These are phyloP conservation scores for Cicer yamashitae DNA, from an alignment of 306 rosid genomes.

Conservation along the genomic window DNA sequence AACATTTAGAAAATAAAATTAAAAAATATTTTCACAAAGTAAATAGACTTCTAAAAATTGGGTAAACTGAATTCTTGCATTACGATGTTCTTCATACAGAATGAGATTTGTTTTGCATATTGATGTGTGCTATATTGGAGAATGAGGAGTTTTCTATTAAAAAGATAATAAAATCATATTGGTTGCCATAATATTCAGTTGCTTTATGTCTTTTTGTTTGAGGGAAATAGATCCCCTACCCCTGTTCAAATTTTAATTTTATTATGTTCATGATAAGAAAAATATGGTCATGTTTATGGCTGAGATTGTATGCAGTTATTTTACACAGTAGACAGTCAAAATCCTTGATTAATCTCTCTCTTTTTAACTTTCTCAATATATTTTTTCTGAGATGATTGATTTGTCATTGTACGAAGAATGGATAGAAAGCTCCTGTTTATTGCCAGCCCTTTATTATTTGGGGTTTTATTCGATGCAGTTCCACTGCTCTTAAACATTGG, in stretches of 20 bases:
- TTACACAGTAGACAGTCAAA: not conserved
- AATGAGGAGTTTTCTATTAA: not conserved
- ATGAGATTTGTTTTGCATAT: not conserved
- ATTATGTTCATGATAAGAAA: not conserved
- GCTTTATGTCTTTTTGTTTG: conserved; percentile 22
- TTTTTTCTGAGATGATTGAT: not conserved
- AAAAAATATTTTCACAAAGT: too few relatives aligned
- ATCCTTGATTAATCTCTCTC: not conserved
- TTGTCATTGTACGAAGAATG: conserved; percentile 16
- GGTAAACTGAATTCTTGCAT: not conserved
- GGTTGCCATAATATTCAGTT: conserved; percentile 7
- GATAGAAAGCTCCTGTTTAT: conserved; percentile 22
- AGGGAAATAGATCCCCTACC: not conserved
- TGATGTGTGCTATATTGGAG: not conserved
- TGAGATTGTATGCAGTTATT: not conserved
- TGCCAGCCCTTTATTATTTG: not conserved
- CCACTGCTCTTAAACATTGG: conserved; percentile 28
- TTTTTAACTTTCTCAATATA: not conserved
- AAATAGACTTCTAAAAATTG: not conserved
- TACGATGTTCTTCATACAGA: conserved; percentile 7
- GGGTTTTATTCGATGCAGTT: conserved; percentile 15
- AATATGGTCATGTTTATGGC: not conserved
- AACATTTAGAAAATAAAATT: too few relatives aligned
- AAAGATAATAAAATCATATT: not conserved
- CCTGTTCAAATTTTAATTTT: too few relatives aligned